Conservation (phyloP, 768 basidiomycete species). For the Astraeus odoratus region DNA sequence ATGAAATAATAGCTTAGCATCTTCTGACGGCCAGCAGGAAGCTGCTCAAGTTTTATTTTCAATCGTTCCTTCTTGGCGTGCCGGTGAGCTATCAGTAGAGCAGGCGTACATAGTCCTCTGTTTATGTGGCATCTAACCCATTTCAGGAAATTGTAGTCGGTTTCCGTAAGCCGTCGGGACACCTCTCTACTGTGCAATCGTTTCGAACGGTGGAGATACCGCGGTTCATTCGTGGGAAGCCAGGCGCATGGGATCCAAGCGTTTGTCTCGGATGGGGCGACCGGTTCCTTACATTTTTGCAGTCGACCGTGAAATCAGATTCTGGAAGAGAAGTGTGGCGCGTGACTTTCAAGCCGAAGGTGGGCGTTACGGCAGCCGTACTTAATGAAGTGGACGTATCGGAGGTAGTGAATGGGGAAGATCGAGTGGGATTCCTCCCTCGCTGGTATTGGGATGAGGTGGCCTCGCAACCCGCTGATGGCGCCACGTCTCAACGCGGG, state of each 20-base stretch:
- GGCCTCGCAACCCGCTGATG: neutral
- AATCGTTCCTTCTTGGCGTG: slow-evolving; percentile 89
- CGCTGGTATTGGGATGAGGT: slow-evolving; percentile 53
- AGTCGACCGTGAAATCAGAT: slow-evolving; percentile 24
- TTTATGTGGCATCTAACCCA: slow-evolving; percentile 3
- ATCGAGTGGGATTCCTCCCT: slow-evolving; percentile 75
- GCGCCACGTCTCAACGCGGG: slow-evolving; percentile 6
- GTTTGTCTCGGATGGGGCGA: slow-evolving; percentile 73
- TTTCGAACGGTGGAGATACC: slow-evolving; percentile 80
- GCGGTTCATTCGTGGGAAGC: slow-evolving; percentile 66
- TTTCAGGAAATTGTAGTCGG: slow-evolving; percentile 77
- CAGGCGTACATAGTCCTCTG: neutral
- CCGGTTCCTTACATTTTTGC: slow-evolving; percentile 50
- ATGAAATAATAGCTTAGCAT: neutral
- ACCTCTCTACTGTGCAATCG: slow-evolving; percentile 54
- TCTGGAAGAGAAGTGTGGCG: slow-evolving; percentile 54
- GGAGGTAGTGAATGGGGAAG: slow-evolving; percentile 61
- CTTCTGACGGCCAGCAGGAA: slow-evolving; percentile 42
- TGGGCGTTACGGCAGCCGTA: slow-evolving; percentile 44
- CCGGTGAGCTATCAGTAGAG: slow-evolving; percentile 45
- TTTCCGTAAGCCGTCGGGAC: slow-evolving; percentile 75
- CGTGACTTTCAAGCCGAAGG: slow-evolving; percentile 52
- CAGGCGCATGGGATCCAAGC: slow-evolving; percentile 70
- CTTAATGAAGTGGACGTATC: slow-evolving; percentile 44
- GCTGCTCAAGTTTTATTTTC: slow-evolving; percentile 87